Conservation (phyloP, 495 filamentous ascomycete species). For the Daldinia caldariorum region DNA sequence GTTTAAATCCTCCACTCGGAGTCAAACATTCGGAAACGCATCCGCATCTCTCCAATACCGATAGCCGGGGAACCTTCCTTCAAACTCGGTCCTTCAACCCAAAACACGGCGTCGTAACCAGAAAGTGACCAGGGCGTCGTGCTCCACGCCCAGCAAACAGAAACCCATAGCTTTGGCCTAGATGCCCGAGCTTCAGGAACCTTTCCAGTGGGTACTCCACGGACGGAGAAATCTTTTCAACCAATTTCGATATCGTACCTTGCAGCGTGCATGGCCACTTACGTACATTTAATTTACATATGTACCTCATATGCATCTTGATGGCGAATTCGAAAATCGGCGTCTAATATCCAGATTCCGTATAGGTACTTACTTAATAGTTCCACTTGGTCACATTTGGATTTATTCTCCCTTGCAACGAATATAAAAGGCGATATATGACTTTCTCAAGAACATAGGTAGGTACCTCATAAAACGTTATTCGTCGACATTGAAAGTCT, state of each 20-base stretch:
- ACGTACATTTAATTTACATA: slow-evolving; percentile 25
- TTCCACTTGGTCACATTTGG: slow-evolving; percentile 2
- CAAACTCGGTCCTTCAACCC: slow-evolving; percentile 5
- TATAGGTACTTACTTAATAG: too few relatives aligned
- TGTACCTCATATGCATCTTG: slow-evolving; percentile 19
- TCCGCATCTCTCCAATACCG: slow-evolving; percentile 11
- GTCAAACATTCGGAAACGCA: slow-evolving; percentile 18
- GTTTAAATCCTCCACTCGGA: slow-evolving; percentile 4
- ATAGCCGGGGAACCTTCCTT: slow-evolving; percentile 7
- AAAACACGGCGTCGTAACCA: slow-evolving; percentile 16
- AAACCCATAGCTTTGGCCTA: slow-evolving; percentile 22
- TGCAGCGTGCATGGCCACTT: slow-evolving; percentile 42
- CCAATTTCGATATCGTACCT: slow-evolving; percentile 34
- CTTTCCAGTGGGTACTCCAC: slow-evolving; percentile 20
- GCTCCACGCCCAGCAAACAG: slow-evolving; percentile 20
- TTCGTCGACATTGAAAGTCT: too few relatives aligned
- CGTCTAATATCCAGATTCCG: slow-evolving; percentile 4
- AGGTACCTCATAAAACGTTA: too few relatives aligned
- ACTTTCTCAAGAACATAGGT: neutral
- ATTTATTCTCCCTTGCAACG: neutral
- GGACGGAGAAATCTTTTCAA: slow-evolving; percentile 26
- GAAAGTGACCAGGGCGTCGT: slow-evolving; percentile 11
- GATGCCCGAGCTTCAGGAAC: slow-evolving; percentile 25
- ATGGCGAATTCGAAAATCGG: slow-evolving; percentile 13
- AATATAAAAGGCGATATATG: neutral